Base-by-base conservation (phyloP, 805 yeast genomes). In the Yarrowia osloensis region DNA sequence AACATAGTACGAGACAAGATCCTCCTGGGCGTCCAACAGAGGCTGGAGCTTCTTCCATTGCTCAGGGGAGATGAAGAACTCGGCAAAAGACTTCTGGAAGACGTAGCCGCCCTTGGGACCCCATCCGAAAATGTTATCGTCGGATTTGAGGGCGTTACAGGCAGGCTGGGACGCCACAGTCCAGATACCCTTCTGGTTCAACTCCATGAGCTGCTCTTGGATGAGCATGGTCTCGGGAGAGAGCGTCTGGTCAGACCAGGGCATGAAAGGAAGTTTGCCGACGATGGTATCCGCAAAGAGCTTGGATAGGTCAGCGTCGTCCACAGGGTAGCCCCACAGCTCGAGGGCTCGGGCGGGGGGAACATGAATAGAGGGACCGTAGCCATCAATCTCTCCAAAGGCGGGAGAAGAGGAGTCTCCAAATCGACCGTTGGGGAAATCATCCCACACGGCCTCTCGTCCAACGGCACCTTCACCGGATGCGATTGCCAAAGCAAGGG, bases 101-200 rank as follows among this genome's bases (percentile, higher is more conserved):
- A 95, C 89, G 57, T 85, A 80, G 2, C 99, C 99, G 73, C 88
- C 85, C 24, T 83, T 80, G 8, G 99, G 98, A 57, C 99, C 99
- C 99, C 99, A 95, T 2, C 99, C 99, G 75, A 92, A 88, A 33
- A 94, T 87, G 68, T 86, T 86, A 78, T 95, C 98, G n/a, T 85
- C 81, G 8, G 96, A 89, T 44, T 81, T 81, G 42, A 88, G 82
- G 11, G 90, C 90, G 76, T 91, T 89, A 1, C 93, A 88, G 0
- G 97, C 95, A 2, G 99, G 99, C 78, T 95, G 99, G 0, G 98
- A 94, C 0, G 98, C 92, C 67, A 95, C 83, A 0, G 99, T 90
- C 79, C 94, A 89, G 80, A 84, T 85, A 3, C 91, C 91, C 68
- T 82, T 80, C 70, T 85, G 82, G 75, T 93, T 94, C 73, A 95